These are phyloP conservation scores for Quercus lobata DNA, from an alignment of 331 rosid species.

Conservation along the genomic window DNA sequence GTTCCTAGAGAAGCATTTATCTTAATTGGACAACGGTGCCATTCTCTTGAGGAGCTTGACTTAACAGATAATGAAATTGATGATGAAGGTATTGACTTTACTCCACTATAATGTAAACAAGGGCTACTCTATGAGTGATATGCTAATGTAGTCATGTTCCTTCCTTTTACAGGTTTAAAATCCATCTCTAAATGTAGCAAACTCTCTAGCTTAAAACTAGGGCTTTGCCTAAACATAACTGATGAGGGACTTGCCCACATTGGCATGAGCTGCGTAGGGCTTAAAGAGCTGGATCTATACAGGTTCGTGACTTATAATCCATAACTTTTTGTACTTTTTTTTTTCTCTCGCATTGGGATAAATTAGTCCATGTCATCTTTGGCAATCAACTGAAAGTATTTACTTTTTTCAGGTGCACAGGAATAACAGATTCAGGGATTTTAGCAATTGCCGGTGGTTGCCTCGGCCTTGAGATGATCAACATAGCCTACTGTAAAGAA, in stretches of 20 bases:
- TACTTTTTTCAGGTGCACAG: conserved; percentile 57
- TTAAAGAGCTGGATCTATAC: conserved; percentile 81
- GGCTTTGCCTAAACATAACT: conserved; percentile 86
- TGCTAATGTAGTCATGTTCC: conserved; percentile 20
- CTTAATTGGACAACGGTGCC: conserved; percentile 67
- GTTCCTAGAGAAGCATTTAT: conserved; percentile 72
- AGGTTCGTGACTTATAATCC: conserved; percentile 49
- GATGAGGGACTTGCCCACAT: conserved; percentile 66
- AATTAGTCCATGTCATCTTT: neutral
- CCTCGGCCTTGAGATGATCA: conserved; percentile 70
- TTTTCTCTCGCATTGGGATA: neutral
- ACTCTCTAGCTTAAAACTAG: conserved; percentile 73
- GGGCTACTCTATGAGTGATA: conserved; percentile 8
- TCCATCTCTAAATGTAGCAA: conserved; percentile 63
- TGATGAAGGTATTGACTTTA: conserved; percentile 61
- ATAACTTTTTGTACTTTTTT: neutral
- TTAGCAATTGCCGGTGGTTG: conserved; percentile 72
- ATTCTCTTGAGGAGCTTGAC: conserved; percentile 76
- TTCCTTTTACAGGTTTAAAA: conserved; percentile 55
- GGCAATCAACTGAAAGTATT: neutral
- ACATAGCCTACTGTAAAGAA: conserved; percentile 72
- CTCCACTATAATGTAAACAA: neutral
- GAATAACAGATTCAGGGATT: conserved; percentile 74
- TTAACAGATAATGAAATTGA: conserved; percentile 89
- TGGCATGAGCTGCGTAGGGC: conserved; percentile 69